Base-by-base conservation (phyloP, 73 alveolate genomes). In the Loxodes magnus region DNA sequence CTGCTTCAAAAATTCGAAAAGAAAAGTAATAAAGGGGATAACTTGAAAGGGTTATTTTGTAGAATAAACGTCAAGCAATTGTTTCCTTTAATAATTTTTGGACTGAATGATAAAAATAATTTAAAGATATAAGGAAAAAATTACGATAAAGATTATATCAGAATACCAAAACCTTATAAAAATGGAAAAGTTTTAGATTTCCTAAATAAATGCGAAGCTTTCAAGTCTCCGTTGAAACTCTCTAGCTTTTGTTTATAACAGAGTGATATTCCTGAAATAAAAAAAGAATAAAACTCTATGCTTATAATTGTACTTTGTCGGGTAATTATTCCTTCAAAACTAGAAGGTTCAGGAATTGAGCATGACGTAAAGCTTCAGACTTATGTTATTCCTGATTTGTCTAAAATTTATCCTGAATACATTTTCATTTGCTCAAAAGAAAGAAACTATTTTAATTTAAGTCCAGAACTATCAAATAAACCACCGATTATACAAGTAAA, bases 381-480 rank as follows among this genome's bases (percentile, higher is more conserved):
- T 25, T 46, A 10, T 3, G n/a, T 12, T 0, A 46, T 46, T 9
- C 9, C 50, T 7, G 59, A 46, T 24, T 46, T 46, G 14, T 10
- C 50, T 1, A 46, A 2, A 0, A 24, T 46, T 19, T 46, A 22
- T 22, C 59, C 59, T 0, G 59, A 46, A 19, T 46, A 46, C 60
- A 24, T 46, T 22, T 23, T 46, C 19, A 46, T 46, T 41, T 46
- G 59, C 59, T 25, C 59, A 0, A 46, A 46, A 24, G 59, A 46
- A 46, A 46, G 27, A 2, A 10, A 9, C 62, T 10, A 16, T 10
- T 46, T 46, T 25, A 41, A 46, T 12, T 20, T 46, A 7, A 24
- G 22, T 23, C 59, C 59, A 5, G 15, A 17, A n/a, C n/a, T n/a
- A n/a, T n/a, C n/a, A n/a, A n/a, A n/a, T n/a, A n/a, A n/a, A n/a